These are phyloP conservation scores for Omphalotus guepiniiformis DNA, from an alignment of 768 basidiomycete species.

Conservation along the genomic window DNA sequence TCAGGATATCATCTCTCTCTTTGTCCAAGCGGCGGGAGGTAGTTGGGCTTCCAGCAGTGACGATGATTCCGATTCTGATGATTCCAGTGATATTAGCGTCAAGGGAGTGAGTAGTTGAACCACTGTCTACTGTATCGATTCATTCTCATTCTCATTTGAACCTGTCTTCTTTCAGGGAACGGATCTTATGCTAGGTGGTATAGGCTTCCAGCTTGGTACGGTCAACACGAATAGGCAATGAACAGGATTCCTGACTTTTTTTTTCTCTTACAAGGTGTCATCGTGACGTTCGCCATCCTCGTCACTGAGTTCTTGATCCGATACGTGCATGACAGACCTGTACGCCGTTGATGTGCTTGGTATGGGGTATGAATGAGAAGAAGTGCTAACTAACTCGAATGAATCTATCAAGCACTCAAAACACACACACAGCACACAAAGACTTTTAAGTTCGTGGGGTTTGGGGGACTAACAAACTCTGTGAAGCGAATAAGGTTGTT, in stretches of 20 bases:
- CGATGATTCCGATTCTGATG: constrained; percentile 5
- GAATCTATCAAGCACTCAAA: too few relatives aligned
- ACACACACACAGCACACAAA: too few relatives aligned
- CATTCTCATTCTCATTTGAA: neutral
- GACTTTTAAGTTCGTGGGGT: too few relatives aligned
- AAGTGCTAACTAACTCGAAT: too few relatives aligned
- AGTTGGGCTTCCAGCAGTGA: constrained; percentile 36
- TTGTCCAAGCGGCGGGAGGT: constrained; percentile 55
- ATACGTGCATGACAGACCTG: neutral
- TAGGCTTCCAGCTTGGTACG: constrained; percentile 41
- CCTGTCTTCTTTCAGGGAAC: constrained; percentile 32
- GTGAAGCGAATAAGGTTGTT: too few relatives aligned
- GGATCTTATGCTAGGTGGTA: constrained; percentile 49
- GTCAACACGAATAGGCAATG: neutral
- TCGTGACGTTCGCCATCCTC: neutral
- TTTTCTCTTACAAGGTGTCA: neutral
- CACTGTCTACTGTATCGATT: neutral
- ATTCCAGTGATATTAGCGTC: too few relatives aligned
- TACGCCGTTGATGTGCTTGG: too few relatives aligned
- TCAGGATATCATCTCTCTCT: constrained; percentile 45
- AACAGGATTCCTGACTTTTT: neutral
- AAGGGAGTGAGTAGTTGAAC: too few relatives aligned
- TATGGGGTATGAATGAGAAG: too few relatives aligned
- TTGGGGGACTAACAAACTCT: too few relatives aligned
- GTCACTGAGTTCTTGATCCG: neutral